Evolutionary conservation across 768 basidiomycete genomes (phyloP), one percentile per base, ranked within the genome.

Genomic region (Tylopilus sp.): DNA sequence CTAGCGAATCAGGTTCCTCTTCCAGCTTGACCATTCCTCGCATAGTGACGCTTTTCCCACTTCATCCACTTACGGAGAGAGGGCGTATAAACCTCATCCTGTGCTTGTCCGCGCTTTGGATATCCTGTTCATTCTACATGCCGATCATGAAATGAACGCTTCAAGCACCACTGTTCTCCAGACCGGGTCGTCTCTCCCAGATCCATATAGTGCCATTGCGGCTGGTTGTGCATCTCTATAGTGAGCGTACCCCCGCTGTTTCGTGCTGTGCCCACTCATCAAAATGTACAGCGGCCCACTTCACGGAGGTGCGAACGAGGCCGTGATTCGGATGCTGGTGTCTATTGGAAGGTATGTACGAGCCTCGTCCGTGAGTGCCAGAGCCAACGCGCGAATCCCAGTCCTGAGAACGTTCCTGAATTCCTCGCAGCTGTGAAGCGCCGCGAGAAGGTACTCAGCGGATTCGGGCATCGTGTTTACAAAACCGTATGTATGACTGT

Each of bases 311-410:
- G 93, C 92, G 3, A 93, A 93, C 59, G 92, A 95, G 68, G 91
- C 93, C 6, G 93, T 95, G 54, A 92, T 95, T 63, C 84, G 94
- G 13, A 95, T 95, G 94, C 74, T 95, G 38, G 78, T 91, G 39
- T 84, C 88, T 1, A 93, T 95, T 55, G 92, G 91, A 60, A 82
- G 81, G 81, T 88, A 60, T 61, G 82, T 66, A 25, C 31, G 2
- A 9, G 6, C 15, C 15, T 26, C 38, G 25, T n/a, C 0, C 26
- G 20, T 13, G 35, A 31, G n/a, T 9, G 3, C 31, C 18, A 17
- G 35, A 41, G 10, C 48, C 40, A 44, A 53, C 21, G 8, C 23
- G 22, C 39, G 39, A 12, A 4, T 45, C 50, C 44, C 55, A 88
- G 86, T 52, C 89, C 91, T 10, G 81, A 83, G 62, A 91, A 93